A percentile compares a stretch with the other conserved stretches of the same genome.
phyloP scores from a whole-genome alignment of 2,329 filamentous ascomycete genomes.

The Penicillium paneum region DNA sequence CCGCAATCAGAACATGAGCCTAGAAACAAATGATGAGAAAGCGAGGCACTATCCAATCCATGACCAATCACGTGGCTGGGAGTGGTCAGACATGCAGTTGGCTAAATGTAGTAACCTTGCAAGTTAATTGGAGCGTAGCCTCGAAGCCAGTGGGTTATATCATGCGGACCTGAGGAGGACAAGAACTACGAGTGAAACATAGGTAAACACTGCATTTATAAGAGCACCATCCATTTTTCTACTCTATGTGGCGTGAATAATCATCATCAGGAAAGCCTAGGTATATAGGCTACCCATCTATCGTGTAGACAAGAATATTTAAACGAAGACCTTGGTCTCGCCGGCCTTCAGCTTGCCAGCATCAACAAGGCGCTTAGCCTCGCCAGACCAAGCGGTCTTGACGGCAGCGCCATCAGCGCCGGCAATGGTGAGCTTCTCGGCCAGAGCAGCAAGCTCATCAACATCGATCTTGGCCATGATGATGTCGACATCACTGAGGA shows the following conservation, averaged over 20 bases:
- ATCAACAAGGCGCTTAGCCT: conserved; percentile 72
- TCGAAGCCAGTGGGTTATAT: neutral
- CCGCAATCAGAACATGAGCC: neutral
- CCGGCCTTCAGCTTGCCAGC: conserved; percentile 84
- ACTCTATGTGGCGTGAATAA: conserved; percentile 16
- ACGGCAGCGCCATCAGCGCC: conserved; percentile 79
- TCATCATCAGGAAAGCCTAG: conserved; percentile 11
- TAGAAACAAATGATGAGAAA: neutral
- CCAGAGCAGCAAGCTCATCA: conserved; percentile 83
- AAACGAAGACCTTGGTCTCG: conserved; percentile 63
- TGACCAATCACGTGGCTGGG: neutral
- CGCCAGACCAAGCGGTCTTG: conserved; percentile 74
- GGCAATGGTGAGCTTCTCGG: conserved; percentile 71
- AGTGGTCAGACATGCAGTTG: conserved; percentile 1
- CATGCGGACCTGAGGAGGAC: too few species aligned
- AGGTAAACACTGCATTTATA: neutral
- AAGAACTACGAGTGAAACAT: neutral
- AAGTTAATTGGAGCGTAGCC: neutral
- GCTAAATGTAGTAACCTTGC: neutral
- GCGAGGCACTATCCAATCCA: neutral
- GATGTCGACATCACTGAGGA: conserved; percentile 80
- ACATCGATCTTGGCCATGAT: conserved; percentile 84
- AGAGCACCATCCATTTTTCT: conserved; percentile 8
- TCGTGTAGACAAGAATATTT: conserved; percentile 11
- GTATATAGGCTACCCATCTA: conserved; percentile 7